A percentile compares a stretch with the other conserved stretches of the same genome.
phyloP scores from a whole-genome alignment of 805 yeast genomes.

The Saccharomycopsis malanga region DNA sequence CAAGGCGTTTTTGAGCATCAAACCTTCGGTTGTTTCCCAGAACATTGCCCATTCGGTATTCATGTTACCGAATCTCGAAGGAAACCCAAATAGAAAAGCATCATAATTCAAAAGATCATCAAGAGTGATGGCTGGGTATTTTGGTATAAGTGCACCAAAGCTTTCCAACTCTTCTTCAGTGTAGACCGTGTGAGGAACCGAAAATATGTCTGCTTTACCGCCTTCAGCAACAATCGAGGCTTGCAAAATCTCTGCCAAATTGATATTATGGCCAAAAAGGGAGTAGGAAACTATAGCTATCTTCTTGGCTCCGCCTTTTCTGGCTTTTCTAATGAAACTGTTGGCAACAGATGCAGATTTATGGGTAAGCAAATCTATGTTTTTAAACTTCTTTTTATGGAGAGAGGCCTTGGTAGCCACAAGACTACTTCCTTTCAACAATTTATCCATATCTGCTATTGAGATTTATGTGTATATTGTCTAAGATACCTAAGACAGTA shows the following conservation, averaged over 20 bases:
- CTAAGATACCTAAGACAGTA: too few relatives aligned
- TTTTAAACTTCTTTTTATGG: not conserved
- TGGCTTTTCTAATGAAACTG: not conserved
- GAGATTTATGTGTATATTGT: too few relatives aligned
- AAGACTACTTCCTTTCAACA: not conserved
- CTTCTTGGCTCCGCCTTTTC: not conserved
- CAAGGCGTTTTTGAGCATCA: constrained; percentile 70
- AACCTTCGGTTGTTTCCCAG: constrained; percentile 71
- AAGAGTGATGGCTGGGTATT: constrained; percentile 3
- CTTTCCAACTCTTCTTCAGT: constrained; percentile 4
- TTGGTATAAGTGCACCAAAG: constrained; percentile 7
- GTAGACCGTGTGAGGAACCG: constrained; percentile 8
- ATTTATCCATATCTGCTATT: not conserved
- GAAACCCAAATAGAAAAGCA: constrained; percentile 78
- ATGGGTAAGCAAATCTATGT: not conserved
- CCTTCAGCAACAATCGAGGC: not conserved
- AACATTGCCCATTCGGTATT: constrained; percentile 75
- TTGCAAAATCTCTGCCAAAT: not conserved
- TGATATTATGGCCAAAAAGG: constrained; percentile 2
- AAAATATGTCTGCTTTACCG: constrained; percentile 6
- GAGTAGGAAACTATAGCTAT: constrained; percentile 3
- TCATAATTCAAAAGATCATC: constrained; percentile 42
- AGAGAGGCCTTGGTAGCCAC: not conserved
- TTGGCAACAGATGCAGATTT: not conserved
- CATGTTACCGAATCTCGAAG: constrained; percentile 76